Evolutionary conservation across 176 grass and related monocot species (phyloP), one percentile per base, ranked within the genome.

Genomic region (Pontederia paniculata): DNA sequence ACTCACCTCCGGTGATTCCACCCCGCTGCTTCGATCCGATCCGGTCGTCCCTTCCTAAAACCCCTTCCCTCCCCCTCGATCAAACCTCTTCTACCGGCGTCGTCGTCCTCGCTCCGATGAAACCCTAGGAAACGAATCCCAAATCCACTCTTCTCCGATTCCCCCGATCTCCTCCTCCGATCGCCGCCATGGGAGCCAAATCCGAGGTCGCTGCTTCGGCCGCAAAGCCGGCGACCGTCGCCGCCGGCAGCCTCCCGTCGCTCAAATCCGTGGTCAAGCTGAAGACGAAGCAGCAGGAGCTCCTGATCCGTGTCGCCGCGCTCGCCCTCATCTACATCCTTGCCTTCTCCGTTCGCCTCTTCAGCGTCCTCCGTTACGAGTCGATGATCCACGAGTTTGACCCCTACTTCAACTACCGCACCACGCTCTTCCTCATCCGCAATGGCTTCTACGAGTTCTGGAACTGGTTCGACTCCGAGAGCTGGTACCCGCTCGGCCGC

Each of bases 371-470:
- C 42, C 80, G 93, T 52, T 98, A 91, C 43, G 93, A 98, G 83
- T 98, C 93, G 55, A 98, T 98, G 93, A 98, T 98, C 67, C 93
- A 98, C 72, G 93, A 98, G 77, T 98, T 98, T 58, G 91, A 97
- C 58, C 91, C 91, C 44, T 96, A 96, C 77, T 96, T 96, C 82
- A 96, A 98, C 74, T 91, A 98, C 69, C 82, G 86, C 73, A 98
- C 93, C 74, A 98, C 93, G 45, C 86, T 98, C 80, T 98, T 72
- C 81, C 93, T 98, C 74, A 69, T 80, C 13, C 70, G 86, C 41
- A 73, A 91, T 19, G 86, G 93, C 13, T 88, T 82, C 77, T 23
- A 54, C 50, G 93, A 91, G 54, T 98, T 98, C 87, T 98, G 93
- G 93, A 98, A 98, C 73, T 98, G 93, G 93, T 98, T 98, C 65